These are phyloP conservation scores for Eutrema japonicum DNA, from an alignment of 345 rosid genomes.

Conservation along the genomic window DNA sequence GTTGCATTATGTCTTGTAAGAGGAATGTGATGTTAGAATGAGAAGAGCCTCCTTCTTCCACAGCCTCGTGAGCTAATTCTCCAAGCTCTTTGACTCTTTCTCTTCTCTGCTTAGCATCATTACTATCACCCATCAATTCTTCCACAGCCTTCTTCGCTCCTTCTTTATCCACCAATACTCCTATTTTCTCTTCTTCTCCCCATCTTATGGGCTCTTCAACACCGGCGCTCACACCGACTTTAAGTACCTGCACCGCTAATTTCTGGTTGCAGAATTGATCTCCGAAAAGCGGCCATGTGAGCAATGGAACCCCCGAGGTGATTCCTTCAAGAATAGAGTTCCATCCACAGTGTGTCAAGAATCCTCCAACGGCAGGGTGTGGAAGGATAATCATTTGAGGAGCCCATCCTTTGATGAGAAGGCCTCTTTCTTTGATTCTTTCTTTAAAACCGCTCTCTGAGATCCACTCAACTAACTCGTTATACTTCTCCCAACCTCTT, in stretches of 20 bases:
- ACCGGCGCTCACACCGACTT: constrained; percentile 57
- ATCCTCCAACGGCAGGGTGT: constrained; percentile 57
- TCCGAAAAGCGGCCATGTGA: constrained; percentile 65
- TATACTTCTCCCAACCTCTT: constrained; percentile 36
- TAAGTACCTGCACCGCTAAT: constrained; percentile 49
- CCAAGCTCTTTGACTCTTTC: constrained; percentile 44
- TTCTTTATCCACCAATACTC: constrained; percentile 51
- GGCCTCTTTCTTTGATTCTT: constrained; percentile 43
- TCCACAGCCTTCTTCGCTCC: constrained; percentile 48
- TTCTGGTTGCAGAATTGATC: constrained; percentile 73
- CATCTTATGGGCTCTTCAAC: constrained; percentile 44
- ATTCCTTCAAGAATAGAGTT: constrained; percentile 63
- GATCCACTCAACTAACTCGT: constrained; percentile 42
- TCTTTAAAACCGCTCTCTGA: constrained; percentile 41
- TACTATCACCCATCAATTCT: constrained; percentile 51
- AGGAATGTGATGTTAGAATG: constrained; percentile 40
- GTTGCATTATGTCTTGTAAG: constrained; percentile 42
- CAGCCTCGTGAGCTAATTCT: constrained; percentile 47
- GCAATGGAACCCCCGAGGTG: constrained; percentile 52
- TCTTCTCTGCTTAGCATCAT: constrained; percentile 49
- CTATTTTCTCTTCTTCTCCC: constrained; percentile 59
- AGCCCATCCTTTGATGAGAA: constrained; percentile 62
- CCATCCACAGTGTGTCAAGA: constrained; percentile 75
- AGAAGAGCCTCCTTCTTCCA: constrained; percentile 64
- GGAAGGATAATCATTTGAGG: constrained; percentile 63